Conservation (phyloP, 2,329 filamentous ascomycete species). For the Ceratocystis lukuohia region DNA sequence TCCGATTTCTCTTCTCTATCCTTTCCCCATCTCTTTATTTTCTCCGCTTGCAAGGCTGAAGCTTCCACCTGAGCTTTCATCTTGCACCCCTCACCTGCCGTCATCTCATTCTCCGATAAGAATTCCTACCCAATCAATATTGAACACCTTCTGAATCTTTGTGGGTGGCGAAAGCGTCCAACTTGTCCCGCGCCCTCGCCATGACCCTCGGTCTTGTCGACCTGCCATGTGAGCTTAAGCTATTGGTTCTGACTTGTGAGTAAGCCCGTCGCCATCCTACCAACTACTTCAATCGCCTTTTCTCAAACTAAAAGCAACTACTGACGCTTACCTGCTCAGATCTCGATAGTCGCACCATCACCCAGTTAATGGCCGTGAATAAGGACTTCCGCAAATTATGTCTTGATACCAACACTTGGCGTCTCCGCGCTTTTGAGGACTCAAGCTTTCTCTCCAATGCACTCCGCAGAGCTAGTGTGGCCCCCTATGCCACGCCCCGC, state of each 20-base stretch:
- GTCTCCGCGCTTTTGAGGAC: constrained; percentile 55
- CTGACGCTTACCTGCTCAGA: not conserved
- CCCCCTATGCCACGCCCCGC: not conserved
- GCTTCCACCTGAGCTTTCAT: not conserved
- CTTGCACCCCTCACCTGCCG: not conserved
- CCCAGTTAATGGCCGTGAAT: constrained; percentile 6
- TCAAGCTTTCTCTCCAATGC: constrained; percentile 31
- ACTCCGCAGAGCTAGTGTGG: not conserved
- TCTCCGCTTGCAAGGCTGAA: not conserved
- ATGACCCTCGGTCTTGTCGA: constrained; percentile 8
- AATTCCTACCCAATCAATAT: not conserved
- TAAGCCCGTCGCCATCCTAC: not conserved
- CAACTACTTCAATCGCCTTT: not conserved
- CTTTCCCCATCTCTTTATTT: not conserved
- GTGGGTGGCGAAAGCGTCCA: not conserved
- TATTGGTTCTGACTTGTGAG: constrained; percentile 13
- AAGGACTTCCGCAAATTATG: constrained; percentile 45
- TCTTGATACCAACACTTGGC: constrained; percentile 67
- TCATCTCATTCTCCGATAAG: not conserved
- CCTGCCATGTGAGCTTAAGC: constrained; percentile 10
- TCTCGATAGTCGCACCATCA: constrained; percentile 10
- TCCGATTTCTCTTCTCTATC: not conserved
- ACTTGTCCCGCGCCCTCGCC: not conserved
- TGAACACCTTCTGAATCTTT: not conserved
- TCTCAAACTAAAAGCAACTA: not conserved